These are phyloP conservation scores for Chalaropsis ovoidea DNA, from an alignment of 2,329 filamentous ascomycete genomes.

Conservation along the genomic window DNA sequence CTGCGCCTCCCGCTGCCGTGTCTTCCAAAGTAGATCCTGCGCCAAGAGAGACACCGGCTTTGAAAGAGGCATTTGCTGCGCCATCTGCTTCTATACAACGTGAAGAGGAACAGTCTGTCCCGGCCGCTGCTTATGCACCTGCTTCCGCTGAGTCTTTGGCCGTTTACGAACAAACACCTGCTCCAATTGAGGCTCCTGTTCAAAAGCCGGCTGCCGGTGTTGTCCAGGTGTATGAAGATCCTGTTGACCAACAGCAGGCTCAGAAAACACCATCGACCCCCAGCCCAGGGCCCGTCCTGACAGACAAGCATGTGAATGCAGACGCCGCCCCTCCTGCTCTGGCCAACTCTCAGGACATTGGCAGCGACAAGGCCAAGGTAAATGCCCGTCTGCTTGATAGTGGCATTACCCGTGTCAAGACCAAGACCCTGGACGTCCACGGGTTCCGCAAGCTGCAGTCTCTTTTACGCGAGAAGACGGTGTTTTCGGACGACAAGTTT, in stretches of 20 bases:
- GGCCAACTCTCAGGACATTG: conserved; percentile 7
- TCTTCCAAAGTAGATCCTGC: conserved; percentile 15
- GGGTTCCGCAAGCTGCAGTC: conserved; percentile 71
- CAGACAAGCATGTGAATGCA: conserved; percentile 52
- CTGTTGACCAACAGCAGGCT: conserved; percentile 34
- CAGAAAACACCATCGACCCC: conserved; percentile 32
- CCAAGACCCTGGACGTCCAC: conserved; percentile 65
- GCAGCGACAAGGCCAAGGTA: conserved; percentile 44
- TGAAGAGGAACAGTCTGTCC: background rate
- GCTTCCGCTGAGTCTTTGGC: conserved; percentile 4
- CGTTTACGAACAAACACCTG: conserved; percentile 3
- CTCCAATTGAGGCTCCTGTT: background rate
- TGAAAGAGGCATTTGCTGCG: background rate
- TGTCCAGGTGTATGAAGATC: conserved; percentile 54
- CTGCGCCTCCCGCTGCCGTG: conserved; percentile 5
- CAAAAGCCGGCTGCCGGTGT: conserved; percentile 12
- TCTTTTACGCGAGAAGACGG: conserved; percentile 56
- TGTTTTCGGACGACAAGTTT: conserved; percentile 58
- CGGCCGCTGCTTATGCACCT: background rate
- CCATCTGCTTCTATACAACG: background rate
- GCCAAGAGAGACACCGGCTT: background rate
- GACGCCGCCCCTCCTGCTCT: conserved; percentile 32
- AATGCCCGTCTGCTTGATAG: conserved; percentile 58
- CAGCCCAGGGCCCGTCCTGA: conserved; percentile 44
- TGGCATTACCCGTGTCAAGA: conserved; percentile 62